Evolutionary conservation across 177 flowering plant genomes (phyloP), one percentile per base, ranked within the genome.

Genomic region (Vitis hybrid): DNA sequence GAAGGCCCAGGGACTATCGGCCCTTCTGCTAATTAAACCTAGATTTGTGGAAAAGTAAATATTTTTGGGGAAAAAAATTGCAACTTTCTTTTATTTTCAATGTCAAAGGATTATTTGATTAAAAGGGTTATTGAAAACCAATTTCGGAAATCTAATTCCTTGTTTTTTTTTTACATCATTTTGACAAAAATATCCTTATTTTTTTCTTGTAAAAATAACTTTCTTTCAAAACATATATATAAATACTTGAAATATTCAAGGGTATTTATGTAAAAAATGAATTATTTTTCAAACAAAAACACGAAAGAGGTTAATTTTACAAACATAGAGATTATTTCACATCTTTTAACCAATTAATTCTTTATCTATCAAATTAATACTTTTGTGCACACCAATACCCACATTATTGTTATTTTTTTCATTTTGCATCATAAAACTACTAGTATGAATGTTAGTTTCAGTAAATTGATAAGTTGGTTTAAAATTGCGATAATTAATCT

Each of bases 141-240:
- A 27, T 27, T 27, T 27, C 5, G 0, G 5, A 27, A 27, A 27
- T 27, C 4, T 27, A 27, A 27, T 27, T 27, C 30, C 0, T 27
- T n/a, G n/a, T 0, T 0, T 27, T 27, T 27, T 27, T 3, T 27
- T 27, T 27, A 0, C 5, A 27, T 27, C 5, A 3, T 27, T 0
- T 27, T 27, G 0, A 27, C 0, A 27, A 27, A 27, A 27, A 27
- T 27, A 0, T 27, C 5, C 0, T 24, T 0, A 10, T 11, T 52
- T 11, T 11, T 11, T 14, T 52, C 55, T 11, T 4, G 8, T 11
- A 11, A 14, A 52, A 3, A 52, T 52, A 11, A 52, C 3, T 52
- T 52, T 14, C 0, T 52, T 52, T 52, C 12, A 52, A 14, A 52
- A 52, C 0, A 52, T 11, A 52, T 52, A 52, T 52, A 11, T 0